Conservation (phyloP, 2,329 filamentous ascomycete species). For the Coleophoma cylindrospora region DNA sequence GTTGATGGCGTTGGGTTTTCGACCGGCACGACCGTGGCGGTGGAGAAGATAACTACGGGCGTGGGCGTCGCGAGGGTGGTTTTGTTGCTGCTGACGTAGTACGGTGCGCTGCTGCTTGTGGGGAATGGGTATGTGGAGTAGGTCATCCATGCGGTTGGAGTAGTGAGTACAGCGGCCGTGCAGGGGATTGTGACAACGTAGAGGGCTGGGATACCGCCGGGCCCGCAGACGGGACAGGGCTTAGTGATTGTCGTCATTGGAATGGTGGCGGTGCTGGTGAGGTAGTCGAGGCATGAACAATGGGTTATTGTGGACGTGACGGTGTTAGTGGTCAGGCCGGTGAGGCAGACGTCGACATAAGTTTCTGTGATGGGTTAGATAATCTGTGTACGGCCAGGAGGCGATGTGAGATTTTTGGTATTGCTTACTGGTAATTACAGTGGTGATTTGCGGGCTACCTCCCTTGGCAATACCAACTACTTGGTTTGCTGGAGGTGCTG, state of each 20-base stretch:
- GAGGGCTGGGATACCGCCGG: background rate
- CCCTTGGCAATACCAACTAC: background rate
- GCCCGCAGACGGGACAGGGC: background rate
- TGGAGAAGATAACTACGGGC: background rate
- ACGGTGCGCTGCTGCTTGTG: no score
- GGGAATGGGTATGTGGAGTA: background rate
- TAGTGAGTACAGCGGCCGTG: background rate
- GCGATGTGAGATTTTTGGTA: no score
- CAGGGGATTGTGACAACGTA: background rate
- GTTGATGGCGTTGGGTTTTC: no score
- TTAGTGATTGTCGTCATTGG: background rate
- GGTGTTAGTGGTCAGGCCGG: background rate
- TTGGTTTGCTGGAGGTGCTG: background rate
- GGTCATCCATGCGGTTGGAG: background rate
- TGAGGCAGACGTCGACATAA: background rate
- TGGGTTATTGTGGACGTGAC: background rate
- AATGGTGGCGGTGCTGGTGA: background rate
- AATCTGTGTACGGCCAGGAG: background rate
- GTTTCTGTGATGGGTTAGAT: background rate
- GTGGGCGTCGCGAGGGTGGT: no score
- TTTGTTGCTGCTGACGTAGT: no score
- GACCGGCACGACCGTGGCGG: background rate
- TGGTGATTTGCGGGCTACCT: background rate
- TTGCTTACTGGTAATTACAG: background rate
- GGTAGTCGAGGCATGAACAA: background rate